Evolutionary conservation across 352 stramenopile species (phyloP), one percentile per base, ranked within the genome.

Genomic region (Albugo candida): DNA sequence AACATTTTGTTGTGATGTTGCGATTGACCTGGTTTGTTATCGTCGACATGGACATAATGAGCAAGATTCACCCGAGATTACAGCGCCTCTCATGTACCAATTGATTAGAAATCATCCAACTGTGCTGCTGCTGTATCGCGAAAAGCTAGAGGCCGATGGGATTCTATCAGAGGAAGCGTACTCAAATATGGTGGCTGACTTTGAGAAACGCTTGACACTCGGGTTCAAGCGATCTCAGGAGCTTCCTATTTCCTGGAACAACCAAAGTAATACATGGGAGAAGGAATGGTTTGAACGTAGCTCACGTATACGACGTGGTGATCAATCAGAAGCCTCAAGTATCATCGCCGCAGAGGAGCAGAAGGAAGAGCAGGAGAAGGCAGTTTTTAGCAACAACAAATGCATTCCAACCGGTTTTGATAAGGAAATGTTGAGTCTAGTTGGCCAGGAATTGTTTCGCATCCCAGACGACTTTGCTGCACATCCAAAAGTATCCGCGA

Each of bases 1-100:
- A 56, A 77, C 50, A 0, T 99, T 93, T 70, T 80, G 95, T 16
- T 92, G 74, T 19, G 95, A 99, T 74, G 93, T 97, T 41, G 96
- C 97, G 40, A 83, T 99, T 46, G 94, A 99, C 74, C 78, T 99
- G 54, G 81, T 99, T 17, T 98, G 96, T 61, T 99, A 99, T 63
- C 89, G 96, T 48, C 78, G 93, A 31, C 91, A 98, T 60, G 96
- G 96, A 11, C 96, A 99, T 74, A 99, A 99, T 59, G 96, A 99
- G 65, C 64, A 85, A 64, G 83, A 95, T 47, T 84, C 77, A 24
- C 83, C 83, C 8, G 64, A 83, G 47, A 83, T 95, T 49, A 95
- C 83, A 21, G 68, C 77, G 40, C 83, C 83, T 0, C 60, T 92
- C 36, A 93, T 94, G 82, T 94, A 95, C 59, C 58, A 88, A 38